Evolutionary conservation across 495 filamentous ascomycete species (phyloP).

Genomic region (Aspergillus bertholletiae): DNA sequence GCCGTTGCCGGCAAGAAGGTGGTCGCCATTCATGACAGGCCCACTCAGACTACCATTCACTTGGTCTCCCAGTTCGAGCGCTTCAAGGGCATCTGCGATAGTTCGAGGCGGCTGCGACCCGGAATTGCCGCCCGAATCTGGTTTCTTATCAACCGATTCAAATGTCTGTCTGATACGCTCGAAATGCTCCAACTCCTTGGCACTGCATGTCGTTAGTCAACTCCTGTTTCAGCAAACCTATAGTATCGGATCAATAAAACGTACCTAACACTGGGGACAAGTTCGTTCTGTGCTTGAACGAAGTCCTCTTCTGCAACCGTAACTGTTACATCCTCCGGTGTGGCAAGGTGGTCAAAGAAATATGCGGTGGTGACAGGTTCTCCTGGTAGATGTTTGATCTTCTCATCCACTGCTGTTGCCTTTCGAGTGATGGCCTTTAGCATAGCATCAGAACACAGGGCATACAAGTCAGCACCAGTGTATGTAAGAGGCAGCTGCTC

Average conservation of each 20-base stretch:
- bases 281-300: constrained; percentile 68
- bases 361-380: constrained; percentile 76
- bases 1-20: constrained; percentile 12
- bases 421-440: constrained; percentile 95
- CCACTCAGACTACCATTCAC: constrained; percentile 14
- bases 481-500: constrained; percentile 88
- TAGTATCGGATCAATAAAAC: constrained; percentile 8
- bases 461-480: constrained; percentile 95
- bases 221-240: not conserved
- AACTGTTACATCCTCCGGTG: constrained; percentile 75
- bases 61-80: constrained; percentile 26
- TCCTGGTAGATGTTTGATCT: constrained; percentile 59
- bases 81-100: constrained; percentile 37
- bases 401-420: constrained; percentile 77
- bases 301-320: constrained; percentile 89
- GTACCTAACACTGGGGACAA: constrained; percentile 84
- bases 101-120: constrained; percentile 31
- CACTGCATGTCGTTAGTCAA: constrained; percentile 48
- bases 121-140: constrained; percentile 20
- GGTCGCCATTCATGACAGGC: constrained; percentile 31
- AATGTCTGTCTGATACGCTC: constrained; percentile 78
- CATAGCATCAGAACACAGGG: constrained; percentile 96
- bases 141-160: constrained; percentile 54
- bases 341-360: constrained; percentile 92
- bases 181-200: constrained; percentile 90